Evolutionary conservation across 352 stramenopile genomes (phyloP).

Genomic region (Phytopythium chamaehyphon): DNA sequence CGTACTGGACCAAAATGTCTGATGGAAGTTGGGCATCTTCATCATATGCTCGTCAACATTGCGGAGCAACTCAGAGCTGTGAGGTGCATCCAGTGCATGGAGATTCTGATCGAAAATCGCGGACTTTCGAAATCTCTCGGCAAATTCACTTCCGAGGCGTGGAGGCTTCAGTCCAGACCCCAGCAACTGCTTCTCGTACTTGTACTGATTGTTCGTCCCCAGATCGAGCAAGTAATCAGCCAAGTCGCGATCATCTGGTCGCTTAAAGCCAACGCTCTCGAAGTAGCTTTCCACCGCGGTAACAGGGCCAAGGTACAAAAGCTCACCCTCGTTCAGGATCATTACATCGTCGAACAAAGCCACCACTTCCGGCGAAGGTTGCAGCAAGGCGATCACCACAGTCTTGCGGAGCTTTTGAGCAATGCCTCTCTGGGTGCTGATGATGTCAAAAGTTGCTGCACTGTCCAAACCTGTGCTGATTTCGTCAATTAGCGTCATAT

Average conservation of each 20-base stretch:
- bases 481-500: slow-evolving; percentile 76
- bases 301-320: slow-evolving; percentile 68
- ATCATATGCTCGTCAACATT: slow-evolving; percentile 23
- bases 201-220: slow-evolving; percentile 23
- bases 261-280: slow-evolving; percentile 22
- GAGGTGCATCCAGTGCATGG: slow-evolving; percentile 8
- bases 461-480: slow-evolving; percentile 62
- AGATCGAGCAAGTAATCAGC: slow-evolving; percentile 30
- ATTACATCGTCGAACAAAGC: slow-evolving; percentile 47
- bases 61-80: slow-evolving; percentile 11
- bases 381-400: slow-evolving; percentile 54
- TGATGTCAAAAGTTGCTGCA: slow-evolving; percentile 46
- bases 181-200: slow-evolving; percentile 6
- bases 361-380: slow-evolving; percentile 87
- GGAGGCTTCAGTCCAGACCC: slow-evolving; percentile 12
- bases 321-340: slow-evolving; percentile 60
- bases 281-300: slow-evolving; percentile 27
- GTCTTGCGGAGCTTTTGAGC: slow-evolving; percentile 16
- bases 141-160: slow-evolving; percentile 28
- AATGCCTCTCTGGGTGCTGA: slow-evolving; percentile 36
- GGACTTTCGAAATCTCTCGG: slow-evolving; percentile 19
- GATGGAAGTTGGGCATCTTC: slow-evolving; percentile 27
- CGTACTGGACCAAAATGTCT: slow-evolving; percentile 21
- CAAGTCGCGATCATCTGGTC: slow-evolving; percentile 20
- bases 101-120: slow-evolving; percentile 16